Conservation (phyloP, 202 grass and related monocot species). For the Panicum virgatum region DNA sequence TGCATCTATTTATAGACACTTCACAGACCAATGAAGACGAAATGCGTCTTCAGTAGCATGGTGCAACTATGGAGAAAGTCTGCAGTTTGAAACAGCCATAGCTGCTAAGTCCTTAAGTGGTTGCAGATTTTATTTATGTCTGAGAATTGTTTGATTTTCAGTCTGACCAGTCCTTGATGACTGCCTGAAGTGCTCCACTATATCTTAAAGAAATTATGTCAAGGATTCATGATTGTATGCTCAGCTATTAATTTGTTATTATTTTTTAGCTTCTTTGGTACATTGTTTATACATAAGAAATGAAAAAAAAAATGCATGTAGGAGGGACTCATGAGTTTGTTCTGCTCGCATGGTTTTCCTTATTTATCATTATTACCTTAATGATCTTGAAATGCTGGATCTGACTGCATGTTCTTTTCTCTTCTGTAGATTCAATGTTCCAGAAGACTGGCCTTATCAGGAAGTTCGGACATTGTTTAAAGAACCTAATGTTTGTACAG, state of each 20-base stretch:
- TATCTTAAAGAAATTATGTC: background rate
- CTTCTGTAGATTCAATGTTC: conserved; percentile 71
- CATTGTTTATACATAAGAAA: background rate
- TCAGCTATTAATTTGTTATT: background rate
- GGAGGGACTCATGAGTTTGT: background rate
- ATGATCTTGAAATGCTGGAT: conserved; percentile 18
- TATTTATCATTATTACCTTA: conserved; percentile 17
- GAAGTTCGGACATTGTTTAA: conserved; percentile 86
- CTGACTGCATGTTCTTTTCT: conserved; percentile 22
- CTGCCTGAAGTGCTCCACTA: conserved; percentile 1
- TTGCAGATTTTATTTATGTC: conserved; percentile 5
- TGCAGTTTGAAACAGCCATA: background rate
- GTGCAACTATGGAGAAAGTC: background rate
- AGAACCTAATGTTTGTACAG: conserved; percentile 66
- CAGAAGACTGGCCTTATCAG: conserved; percentile 89
- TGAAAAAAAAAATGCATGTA: background rate
- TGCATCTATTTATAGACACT: background rate
- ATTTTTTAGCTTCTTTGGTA: conserved; percentile 10
- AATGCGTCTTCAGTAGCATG: background rate
- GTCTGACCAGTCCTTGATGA: conserved; percentile 19
- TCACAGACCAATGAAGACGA: background rate
- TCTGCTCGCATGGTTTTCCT: background rate
- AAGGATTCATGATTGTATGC: background rate
- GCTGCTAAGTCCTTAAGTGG: background rate
- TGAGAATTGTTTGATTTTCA: conserved; percentile 16